Percentiles rank a stretch among this genome's conserved stretches.
Conservation (phyloP, 1,284 basidiomycete species). For the Ceratobasidium sp. region DNA sequence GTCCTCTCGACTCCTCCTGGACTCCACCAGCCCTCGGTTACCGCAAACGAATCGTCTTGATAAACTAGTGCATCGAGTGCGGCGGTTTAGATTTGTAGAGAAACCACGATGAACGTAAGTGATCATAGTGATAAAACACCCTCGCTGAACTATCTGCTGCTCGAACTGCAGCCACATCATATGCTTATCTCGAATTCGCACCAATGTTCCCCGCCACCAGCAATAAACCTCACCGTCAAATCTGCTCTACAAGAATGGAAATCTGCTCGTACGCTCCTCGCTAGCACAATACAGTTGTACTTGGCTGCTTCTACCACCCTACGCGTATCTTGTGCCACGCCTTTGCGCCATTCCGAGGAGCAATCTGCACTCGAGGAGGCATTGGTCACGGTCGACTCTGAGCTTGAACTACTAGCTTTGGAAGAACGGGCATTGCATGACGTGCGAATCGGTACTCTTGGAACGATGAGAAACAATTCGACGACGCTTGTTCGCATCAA, state of each 20-base stretch:
- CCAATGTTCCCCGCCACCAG: no score
- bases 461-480: neutral
- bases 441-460: neutral
- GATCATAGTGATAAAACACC: no score
- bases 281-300: neutral
- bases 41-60: no score
- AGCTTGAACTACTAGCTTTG: neutral
- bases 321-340: neutral
- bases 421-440: neutral
- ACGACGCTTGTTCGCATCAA: neutral
- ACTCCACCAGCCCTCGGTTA: no score
- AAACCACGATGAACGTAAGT: no score
- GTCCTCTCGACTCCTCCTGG: no score
- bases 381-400: neutral
- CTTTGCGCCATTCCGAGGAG: neutral
- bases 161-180: no score
- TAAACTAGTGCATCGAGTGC: no score
- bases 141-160: no score
- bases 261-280: neutral
- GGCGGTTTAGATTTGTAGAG: no score
- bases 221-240: no score
- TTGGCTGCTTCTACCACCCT: neutral
- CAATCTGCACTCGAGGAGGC: neutral
- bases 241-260: neutral
- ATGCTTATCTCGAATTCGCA: no score